Conservation (phyloP, 2,329 filamentous ascomycete genomes). For the Grosmannia penicillata region DNA sequence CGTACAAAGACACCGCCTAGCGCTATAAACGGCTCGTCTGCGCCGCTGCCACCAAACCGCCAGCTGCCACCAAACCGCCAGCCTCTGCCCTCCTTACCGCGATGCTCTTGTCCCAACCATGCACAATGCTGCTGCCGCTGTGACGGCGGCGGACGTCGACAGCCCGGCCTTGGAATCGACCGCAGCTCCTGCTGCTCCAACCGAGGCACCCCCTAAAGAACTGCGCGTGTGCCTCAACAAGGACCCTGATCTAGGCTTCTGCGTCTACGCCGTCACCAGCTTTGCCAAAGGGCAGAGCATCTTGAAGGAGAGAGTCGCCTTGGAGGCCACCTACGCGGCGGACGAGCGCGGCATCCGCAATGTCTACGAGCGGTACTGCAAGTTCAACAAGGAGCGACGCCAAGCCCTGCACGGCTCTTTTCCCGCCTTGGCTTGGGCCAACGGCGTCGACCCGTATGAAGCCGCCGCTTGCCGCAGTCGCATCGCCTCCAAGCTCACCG, state of each 20-base stretch:
- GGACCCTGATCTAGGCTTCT: slow-evolving; percentile 14
- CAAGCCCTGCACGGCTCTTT: slow-evolving; percentile 10
- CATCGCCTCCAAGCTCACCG: slow-evolving; percentile 4
- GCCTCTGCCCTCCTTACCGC: no score
- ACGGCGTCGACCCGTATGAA: slow-evolving; percentile 7
- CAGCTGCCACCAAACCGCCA: no score
- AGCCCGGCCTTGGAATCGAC: no score
- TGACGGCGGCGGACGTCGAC: no score
- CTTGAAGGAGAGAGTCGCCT: slow-evolving; percentile 13
- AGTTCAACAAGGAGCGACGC: background rate
- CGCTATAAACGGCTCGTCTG: no score
- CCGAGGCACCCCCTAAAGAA: background rate
- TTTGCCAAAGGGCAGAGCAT: slow-evolving; percentile 13
- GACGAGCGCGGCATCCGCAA: slow-evolving; percentile 7
- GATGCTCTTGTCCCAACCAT: no score
- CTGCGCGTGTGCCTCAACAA: slow-evolving; percentile 8
- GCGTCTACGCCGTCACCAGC: slow-evolving; percentile 16
- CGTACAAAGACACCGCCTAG: no score
- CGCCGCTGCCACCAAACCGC: no score
- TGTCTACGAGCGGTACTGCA: slow-evolving; percentile 6
- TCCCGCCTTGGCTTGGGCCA: slow-evolving; percentile 10
- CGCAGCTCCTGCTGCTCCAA: background rate
- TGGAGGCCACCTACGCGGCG: slow-evolving; percentile 11
- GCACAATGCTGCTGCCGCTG: no score
- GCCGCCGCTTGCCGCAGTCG: slow-evolving; percentile 6